A percentile compares a stretch with the other conserved stretches of the same genome.
These are phyloP conservation scores for Cyberlindnera sargentensis DNA, from an alignment of 805 yeast genomes.

Conservation along the genomic window DNA sequence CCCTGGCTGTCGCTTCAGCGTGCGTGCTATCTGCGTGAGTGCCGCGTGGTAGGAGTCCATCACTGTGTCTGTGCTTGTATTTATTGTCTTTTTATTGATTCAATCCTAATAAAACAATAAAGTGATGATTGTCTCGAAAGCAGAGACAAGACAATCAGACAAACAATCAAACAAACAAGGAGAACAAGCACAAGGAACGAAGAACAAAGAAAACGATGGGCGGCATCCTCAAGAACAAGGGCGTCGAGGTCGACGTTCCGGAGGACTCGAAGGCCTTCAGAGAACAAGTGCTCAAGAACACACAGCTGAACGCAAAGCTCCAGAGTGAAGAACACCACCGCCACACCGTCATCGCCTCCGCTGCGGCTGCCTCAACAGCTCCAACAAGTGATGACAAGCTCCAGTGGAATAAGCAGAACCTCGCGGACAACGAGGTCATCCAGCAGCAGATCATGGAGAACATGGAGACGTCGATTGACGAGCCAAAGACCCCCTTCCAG, in stretches of 20 bases:
- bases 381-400: conserved; percentile 34
- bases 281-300: conserved; percentile 71
- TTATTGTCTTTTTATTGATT: too few species aligned
- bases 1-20: conserved; percentile 18
- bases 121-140: too few species aligned
- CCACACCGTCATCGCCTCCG: background rate
- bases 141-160: too few species aligned
- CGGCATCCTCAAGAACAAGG: conserved; percentile 48
- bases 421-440: conserved; percentile 51
- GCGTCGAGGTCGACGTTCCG: conserved; percentile 21
- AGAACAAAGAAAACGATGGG: conserved; percentile 17
- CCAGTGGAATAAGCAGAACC: conserved; percentile 81
- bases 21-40: conserved; percentile 13
- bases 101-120: too few species aligned
- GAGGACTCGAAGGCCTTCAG: conserved; percentile 42
- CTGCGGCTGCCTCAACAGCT: conserved; percentile 8
- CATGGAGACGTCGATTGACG: conserved; percentile 55
- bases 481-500: conserved; percentile 93
- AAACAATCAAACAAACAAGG: background rate
- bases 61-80: background rate
- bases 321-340: conserved; percentile 7
- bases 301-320: conserved; percentile 63
- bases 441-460: conserved; percentile 54
- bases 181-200: background rate
- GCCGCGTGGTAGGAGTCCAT: conserved; percentile 22